Evolutionary conservation across 805 yeast genomes (phyloP).

Genomic region (Wickerhamiella alocasiicola): DNA sequence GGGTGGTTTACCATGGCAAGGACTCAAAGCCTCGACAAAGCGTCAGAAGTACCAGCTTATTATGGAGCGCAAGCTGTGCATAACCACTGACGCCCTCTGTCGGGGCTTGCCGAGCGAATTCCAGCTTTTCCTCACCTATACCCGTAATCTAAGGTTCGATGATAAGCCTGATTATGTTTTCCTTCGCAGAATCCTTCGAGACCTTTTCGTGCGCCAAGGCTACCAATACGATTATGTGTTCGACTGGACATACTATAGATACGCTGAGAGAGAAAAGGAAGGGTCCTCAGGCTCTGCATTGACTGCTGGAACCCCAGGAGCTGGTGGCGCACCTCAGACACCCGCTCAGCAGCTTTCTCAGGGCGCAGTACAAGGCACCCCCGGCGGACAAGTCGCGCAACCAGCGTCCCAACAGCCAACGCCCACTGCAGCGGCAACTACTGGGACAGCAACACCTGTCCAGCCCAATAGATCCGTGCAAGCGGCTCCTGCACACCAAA

Average conservation of each 20-base stretch:
- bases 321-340: background rate
- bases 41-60: slow-evolving; percentile 95
- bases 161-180: slow-evolving; percentile 92
- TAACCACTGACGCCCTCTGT: slow-evolving; percentile 74
- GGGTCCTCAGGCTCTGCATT: slow-evolving; percentile 5
- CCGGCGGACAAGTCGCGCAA: background rate
- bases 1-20: slow-evolving; percentile 98
- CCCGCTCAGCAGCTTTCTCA: background rate
- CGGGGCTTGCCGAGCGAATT: slow-evolving; percentile 89
- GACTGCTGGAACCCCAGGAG: background rate
- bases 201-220: slow-evolving; percentile 73
- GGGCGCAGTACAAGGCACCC: background rate
- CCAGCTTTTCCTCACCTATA: slow-evolving; percentile 73
- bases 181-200: slow-evolving; percentile 79
- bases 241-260: slow-evolving; percentile 80
- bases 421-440: background rate
- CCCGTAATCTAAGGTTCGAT: slow-evolving; percentile 82
- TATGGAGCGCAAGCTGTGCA: slow-evolving; percentile 87
- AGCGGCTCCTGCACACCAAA: too few species aligned
- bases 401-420: background rate
- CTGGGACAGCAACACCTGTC: background rate
- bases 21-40: slow-evolving; percentile 90
- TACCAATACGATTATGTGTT: slow-evolving; percentile 88
- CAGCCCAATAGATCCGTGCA: too few species aligned
- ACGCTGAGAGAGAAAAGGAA: slow-evolving; percentile 23